phyloP scores from a whole-genome alignment of 2,329 filamentous ascomycete genomes.

The Monosporascus sp. region DNA sequence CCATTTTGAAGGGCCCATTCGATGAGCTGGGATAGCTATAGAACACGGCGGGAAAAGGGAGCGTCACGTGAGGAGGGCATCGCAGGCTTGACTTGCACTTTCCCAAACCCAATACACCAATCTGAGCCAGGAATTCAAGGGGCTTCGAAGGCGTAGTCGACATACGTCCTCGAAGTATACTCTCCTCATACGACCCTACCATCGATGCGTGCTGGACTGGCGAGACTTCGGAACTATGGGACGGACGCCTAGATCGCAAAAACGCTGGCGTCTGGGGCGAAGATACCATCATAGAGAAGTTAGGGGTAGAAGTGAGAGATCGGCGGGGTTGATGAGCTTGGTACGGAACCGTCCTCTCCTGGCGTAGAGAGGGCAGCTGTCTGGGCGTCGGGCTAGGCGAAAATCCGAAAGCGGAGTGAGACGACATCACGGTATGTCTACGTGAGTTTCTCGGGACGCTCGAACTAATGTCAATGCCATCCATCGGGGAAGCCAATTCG shows the following conservation, averaged over 20 bases:
- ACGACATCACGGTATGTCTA: slow-evolving; percentile 68
- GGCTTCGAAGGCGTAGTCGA: slow-evolving; percentile 92
- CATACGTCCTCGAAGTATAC: slow-evolving; percentile 91
- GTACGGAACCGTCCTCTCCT: slow-evolving; percentile 59
- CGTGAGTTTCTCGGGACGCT: slow-evolving; percentile 39
- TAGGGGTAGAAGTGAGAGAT: slow-evolving; percentile 60
- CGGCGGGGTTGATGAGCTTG: slow-evolving; percentile 75
- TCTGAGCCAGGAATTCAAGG: slow-evolving; percentile 88
- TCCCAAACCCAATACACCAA: slow-evolving; percentile 84
- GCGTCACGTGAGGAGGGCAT: slow-evolving; percentile 83
- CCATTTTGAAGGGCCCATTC: slow-evolving; percentile 56
- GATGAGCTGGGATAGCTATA: slow-evolving; percentile 79
- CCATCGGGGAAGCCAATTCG: slow-evolving; percentile 53
- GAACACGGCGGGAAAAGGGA: slow-evolving; percentile 91
- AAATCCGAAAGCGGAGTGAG: slow-evolving; percentile 40
- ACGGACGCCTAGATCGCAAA: slow-evolving; percentile 58
- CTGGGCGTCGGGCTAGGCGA: slow-evolving; percentile 28
- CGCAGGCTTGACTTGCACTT: slow-evolving; percentile 80
- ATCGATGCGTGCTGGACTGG: slow-evolving; percentile 86
- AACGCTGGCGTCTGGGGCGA: slow-evolving; percentile 47
- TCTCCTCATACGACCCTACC: slow-evolving; percentile 97
- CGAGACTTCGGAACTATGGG: slow-evolving; percentile 67
- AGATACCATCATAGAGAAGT: slow-evolving; percentile 33
- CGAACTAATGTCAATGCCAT: slow-evolving; percentile 44
- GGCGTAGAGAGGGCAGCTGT: slow-evolving; percentile 41